Evolutionary conservation across 345 rosid genomes (phyloP), one percentile per base, ranked within the genome.

Genomic region (Eutrema yunnanense): DNA sequence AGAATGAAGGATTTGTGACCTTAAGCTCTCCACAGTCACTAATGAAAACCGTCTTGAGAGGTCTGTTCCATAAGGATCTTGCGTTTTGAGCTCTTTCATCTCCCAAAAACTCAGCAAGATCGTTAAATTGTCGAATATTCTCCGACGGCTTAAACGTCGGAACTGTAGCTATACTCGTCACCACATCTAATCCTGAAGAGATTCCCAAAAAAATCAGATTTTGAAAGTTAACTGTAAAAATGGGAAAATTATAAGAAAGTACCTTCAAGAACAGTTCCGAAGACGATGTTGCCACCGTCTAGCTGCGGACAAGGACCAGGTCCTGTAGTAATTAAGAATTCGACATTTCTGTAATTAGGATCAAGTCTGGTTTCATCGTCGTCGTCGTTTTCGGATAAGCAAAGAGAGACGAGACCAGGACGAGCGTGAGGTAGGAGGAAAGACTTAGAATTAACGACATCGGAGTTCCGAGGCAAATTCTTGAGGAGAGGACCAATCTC

Each of bases 241-340:
- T 0, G 44, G 64, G 29, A 40, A 59, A 59, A 22, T 8, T 22
- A 29, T 8, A 13, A 54, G n/a, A 3, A 12, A 14, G 8, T 12
- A 90, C 98, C 96, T 89, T 90, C 82, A 63, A 87, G 96, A 3
- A 93, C 98, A 6, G 84, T 80, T n/a, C 97, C 97, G 11, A 93
- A 90, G 9, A 90, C 96, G n/a, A 90, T 87, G 85, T 90, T 93
- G 75, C 82, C 86, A 51, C 50, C 75, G 67, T 90, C 96, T 61
- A 93, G 81, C 74, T 84, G 85, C 1, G 96, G 97, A 55, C 90
- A 89, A 6, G 98, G 94, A 44, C 88, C 97, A 13, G 96, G 98
- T 4, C 98, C 98, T 0, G 96, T 89, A 4, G 91, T 93, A 47
- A 90, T 90, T 83, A 93, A 82, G 83, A 93, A 93, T 80, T 89